Evolutionary conservation across 2,329 filamentous ascomycete species (phyloP), one percentile per base, ranked within the genome.

Genomic region (Fusarium vanettenii): DNA sequence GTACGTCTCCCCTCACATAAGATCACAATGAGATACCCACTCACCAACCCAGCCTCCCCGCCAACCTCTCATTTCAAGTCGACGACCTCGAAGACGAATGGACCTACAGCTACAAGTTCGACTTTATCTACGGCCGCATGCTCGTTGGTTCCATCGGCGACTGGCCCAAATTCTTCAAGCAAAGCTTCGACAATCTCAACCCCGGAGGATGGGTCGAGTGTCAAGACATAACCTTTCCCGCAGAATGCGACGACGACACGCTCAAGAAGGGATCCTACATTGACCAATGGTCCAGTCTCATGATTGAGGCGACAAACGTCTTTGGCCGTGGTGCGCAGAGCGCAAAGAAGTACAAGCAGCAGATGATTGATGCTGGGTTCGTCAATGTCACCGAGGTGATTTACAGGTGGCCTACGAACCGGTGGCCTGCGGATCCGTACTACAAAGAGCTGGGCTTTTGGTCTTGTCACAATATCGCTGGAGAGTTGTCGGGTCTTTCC

Each of bases 321-420:
- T 71, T 84, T 10, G 79, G 80, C 1, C 80, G 83, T 2, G 74
- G 79, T 1, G 75, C 80, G 10, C 79, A 82, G 37, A 81, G 79
- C 25, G 80, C 79, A 0, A 74, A 74, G 0, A 52, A 65, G 1
- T 83, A 82, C 60, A 80, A 79, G 60, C 71, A 80, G 48, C 83
- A 85, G 64, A 83, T 91, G 74, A 79, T 81, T 4, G 86, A 87
- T 14, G 88, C 86, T 0, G 90, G 90, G 1, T 91, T 91, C 71
- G 81, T 84, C 52, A 85, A 90, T 64, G 85, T 91, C 0, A 80
- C 80, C 0, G 86, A 89, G 75, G 80, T 84, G 3, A 75, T 86
- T 7, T 87, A 83, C 74, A 87, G 86, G 77, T 86, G 88, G 81
- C 88, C 89, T 1, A 83, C 83, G 37, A 88, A 87, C 73, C 78